Conservation (phyloP, 306 rosid genomes). For the Lablab purpureus region DNA sequence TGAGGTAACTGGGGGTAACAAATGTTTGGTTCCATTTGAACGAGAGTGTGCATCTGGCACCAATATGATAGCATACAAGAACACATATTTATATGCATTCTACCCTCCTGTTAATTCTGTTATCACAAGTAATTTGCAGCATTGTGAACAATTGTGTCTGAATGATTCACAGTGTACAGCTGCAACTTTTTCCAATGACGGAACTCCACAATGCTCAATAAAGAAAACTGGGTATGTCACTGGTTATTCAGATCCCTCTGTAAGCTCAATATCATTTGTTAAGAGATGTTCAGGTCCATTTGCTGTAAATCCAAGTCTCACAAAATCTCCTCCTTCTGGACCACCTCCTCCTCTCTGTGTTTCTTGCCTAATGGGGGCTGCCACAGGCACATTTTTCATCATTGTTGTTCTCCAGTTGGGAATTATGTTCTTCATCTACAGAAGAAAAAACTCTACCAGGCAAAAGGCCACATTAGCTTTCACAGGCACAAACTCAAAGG, state of each 20-base stretch:
- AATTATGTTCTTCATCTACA: conserved; percentile 54
- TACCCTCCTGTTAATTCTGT: conserved; percentile 63
- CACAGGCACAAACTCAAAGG: conserved; percentile 51
- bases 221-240: conserved; percentile 60
- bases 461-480: conserved; percentile 46
- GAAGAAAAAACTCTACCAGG: conserved; percentile 48
- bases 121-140: conserved; percentile 53
- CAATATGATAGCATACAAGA: conserved; percentile 51
- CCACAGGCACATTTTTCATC: conserved; percentile 57
- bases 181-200: conserved; percentile 67
- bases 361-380: conserved; percentile 66
- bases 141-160: conserved; percentile 65
- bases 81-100: conserved; percentile 60
- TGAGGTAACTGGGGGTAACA: conserved; percentile 46
- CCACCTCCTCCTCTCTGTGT: conserved; percentile 48
- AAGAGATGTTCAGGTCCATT: conserved; percentile 70
- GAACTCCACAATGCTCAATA: conserved; percentile 63
- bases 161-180: conserved; percentile 60
- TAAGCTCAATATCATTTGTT: conserved; percentile 66
- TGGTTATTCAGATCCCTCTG: conserved; percentile 70
- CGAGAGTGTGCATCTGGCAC: conserved; percentile 54
- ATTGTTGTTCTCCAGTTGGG: conserved; percentile 59
- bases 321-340: conserved; percentile 23
- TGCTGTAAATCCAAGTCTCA: conserved; percentile 62
- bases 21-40: conserved; percentile 55